These are phyloP conservation scores for Termitomyces sp. DNA, from an alignment of 768 basidiomycete species.

Conservation along the genomic window DNA sequence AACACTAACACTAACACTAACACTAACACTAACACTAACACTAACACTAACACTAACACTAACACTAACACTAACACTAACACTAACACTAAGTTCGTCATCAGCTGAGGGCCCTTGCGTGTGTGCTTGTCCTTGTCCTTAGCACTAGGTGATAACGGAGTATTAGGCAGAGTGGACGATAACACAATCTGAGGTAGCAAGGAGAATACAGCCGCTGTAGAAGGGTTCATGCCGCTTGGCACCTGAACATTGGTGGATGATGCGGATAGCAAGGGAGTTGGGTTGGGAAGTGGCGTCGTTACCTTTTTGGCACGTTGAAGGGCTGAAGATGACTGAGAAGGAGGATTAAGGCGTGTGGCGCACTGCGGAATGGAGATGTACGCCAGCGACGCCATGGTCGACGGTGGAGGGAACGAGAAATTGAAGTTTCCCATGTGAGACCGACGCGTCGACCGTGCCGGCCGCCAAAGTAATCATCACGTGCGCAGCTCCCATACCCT, in stretches of 20 bases:
- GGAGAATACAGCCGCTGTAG: conserved; percentile 27
- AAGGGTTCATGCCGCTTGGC: conserved; percentile 19
- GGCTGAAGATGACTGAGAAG: conserved; percentile 4
- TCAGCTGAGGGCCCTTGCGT: conserved; percentile 26
- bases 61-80: no score
- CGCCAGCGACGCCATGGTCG: conserved; percentile 44
- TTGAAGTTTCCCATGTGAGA: neutral
- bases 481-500: no score
- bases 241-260: conserved; percentile 19
- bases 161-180: conserved; percentile 23
- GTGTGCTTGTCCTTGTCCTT: conserved; percentile 19
- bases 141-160: conserved; percentile 7
- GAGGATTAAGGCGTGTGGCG: conserved; percentile 35
- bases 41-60: no score
- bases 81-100: no score
- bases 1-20: no score
- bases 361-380: conserved; percentile 43
- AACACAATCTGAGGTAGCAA: conserved; percentile 39
- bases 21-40: no score
- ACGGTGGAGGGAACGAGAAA: neutral
- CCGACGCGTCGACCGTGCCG: neutral
- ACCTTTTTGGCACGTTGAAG: conserved; percentile 41
- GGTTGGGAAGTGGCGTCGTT: conserved; percentile 32
- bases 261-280: conserved; percentile 1
- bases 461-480: no score